Conservation (phyloP, 2,329 filamentous ascomycete species). For the Alternaria sp. region DNA sequence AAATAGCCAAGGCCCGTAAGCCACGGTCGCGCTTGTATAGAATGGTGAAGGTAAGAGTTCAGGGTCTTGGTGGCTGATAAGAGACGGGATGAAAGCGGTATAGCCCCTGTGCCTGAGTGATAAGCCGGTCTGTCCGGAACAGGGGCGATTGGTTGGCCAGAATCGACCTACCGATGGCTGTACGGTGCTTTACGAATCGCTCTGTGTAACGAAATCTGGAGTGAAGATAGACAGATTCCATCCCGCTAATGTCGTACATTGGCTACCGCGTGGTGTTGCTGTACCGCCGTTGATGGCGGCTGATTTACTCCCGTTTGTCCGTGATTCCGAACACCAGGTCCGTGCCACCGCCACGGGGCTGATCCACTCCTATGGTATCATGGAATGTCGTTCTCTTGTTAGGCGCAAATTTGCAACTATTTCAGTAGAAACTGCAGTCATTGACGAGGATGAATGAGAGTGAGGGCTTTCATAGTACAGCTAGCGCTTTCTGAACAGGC, state of each 20-base stretch:
- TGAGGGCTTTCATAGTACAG: neutral
- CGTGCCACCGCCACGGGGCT: constrained; percentile 11
- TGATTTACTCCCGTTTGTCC: constrained; percentile 31
- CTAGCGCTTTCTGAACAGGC: neutral
- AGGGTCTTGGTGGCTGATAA: constrained; percentile 29
- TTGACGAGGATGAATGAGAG: neutral
- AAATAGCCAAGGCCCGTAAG: constrained; percentile 20
- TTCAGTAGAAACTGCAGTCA: neutral
- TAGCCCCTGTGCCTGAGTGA: constrained; percentile 21
- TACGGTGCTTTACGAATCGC: constrained; percentile 35
- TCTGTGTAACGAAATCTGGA: constrained; percentile 26
- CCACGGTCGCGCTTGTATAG: constrained; percentile 15
- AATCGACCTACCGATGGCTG: constrained; percentile 18
- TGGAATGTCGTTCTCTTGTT: neutral
- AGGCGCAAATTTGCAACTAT: neutral
- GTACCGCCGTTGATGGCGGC: constrained; percentile 18
- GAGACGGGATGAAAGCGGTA: constrained; percentile 18
- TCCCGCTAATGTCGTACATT: constrained; percentile 24
- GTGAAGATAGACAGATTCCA: constrained; percentile 20
- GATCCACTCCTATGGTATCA: constrained; percentile 1
- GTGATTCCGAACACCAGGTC: constrained; percentile 34
- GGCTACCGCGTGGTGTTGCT: constrained; percentile 23
- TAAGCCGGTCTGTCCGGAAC: constrained; percentile 26
- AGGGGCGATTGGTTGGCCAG: constrained; percentile 21
- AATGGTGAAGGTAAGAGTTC: constrained; percentile 24